Conservation (phyloP, 140 eudicot genomes). For the Ambrosia hybrid region DNA sequence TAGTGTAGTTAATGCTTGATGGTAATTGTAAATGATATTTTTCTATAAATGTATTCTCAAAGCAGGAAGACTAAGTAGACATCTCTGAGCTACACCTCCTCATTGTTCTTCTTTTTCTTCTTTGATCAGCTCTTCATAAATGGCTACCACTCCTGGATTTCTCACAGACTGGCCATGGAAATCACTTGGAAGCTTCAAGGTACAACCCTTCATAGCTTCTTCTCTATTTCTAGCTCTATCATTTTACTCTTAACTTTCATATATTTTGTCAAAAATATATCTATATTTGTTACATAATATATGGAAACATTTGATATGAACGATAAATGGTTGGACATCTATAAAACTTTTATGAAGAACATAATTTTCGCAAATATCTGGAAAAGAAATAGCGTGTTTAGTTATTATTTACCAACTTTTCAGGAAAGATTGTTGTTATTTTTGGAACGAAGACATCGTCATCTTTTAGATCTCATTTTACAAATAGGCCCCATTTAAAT, state of each 20-base stretch:
- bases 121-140: slow-evolving; percentile 18
- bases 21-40: background rate
- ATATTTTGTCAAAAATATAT: too few species aligned
- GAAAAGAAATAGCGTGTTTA: too few species aligned
- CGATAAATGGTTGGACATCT: too few species aligned
- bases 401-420: too few species aligned
- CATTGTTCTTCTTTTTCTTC: background rate
- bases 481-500: too few species aligned
- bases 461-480: too few species aligned
- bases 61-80: slow-evolving; percentile 1
- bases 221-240: background rate
- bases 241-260: background rate
- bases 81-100: background rate
- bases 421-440: too few species aligned
- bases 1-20: slow-evolving; percentile 21
- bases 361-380: too few species aligned
- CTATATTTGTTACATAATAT: background rate
- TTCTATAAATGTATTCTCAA: slow-evolving; percentile 22
- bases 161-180: slow-evolving; percentile 66
- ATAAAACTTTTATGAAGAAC: too few species aligned
- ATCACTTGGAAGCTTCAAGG: slow-evolving; percentile 52
- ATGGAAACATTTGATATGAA: too few species aligned
- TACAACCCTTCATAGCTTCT: slow-evolving; percentile 17
- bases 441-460: too few species aligned
- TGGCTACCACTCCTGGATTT: slow-evolving; percentile 53